Base-by-base conservation (phyloP, 1,284 basidiomycete species). In the Earliella scabrosa region DNA sequence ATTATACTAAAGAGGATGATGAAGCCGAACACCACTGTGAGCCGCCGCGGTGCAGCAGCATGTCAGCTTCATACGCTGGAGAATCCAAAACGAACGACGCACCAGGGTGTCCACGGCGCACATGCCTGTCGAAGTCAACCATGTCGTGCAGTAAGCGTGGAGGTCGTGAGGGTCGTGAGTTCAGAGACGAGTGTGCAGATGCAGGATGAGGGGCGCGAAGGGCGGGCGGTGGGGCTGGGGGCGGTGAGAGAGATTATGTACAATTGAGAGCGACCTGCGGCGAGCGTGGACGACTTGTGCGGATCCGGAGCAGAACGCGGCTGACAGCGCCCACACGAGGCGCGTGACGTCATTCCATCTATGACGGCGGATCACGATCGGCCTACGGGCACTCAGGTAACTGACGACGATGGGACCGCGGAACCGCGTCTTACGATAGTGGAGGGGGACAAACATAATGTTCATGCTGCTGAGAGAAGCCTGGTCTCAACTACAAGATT, bases 1-100 rank as follows among this genome's bases (percentile, higher is more conserved):
- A 89, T 80, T 63, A 86, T 79, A 14, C 76, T 75, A 64, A 88
- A 83, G 52, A 86, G 34, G 50, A 85, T 75, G 43, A 88, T 71
- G 38, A 83, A 67, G 23, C 75, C 75, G 63, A 86, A 85, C 43
- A 78, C 69, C 57, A 82, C 82, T 84, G 54, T 4, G 27, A 10
- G 34, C 4, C 8, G 21, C 54, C 14, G 50, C 10, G 4, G 9
- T 14, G 16, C 27, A 21, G 24, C 52, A 39, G 10, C 39, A 24
- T 51, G 47, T 56, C 45, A 59, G 31, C 21, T 39, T 10, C n/a
- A 27, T 23, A 18, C 49, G 23, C 26, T 14, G 27, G 48, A 52
- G 29, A 31, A 27, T 32, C 26, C 21, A 16, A 16, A 13, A 24
- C 47, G 36, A 16, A 16, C 29, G 18, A 73, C 82, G 62, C 62